These are phyloP conservation scores for Psilocybe azurescens DNA, from an alignment of 768 basidiomycete genomes.

Conservation along the genomic window DNA sequence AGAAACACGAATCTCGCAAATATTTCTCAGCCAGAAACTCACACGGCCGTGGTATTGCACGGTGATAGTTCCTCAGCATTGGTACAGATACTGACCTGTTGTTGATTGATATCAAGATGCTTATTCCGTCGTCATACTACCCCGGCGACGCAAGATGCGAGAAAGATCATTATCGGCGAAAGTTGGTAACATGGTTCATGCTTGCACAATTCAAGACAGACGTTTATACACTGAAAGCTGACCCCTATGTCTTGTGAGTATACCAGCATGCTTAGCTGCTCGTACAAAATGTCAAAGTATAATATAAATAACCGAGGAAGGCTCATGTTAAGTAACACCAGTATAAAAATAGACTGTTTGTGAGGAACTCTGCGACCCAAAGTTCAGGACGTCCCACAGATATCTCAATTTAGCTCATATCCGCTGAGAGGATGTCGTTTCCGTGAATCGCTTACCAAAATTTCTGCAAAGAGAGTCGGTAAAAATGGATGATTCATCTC, in stretches of 20 bases:
- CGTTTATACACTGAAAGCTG: too few relatives aligned
- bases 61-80: background rate
- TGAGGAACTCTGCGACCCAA: background rate
- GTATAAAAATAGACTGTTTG: background rate
- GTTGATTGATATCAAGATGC: background rate
- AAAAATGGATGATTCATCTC: conserved; percentile 4
- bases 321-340: background rate
- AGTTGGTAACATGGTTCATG: too few relatives aligned
- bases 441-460: background rate
- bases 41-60: background rate
- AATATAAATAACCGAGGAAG: background rate
- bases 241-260: too few relatives aligned
- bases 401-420: background rate
- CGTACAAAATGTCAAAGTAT: background rate
- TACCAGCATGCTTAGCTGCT: too few relatives aligned
- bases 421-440: background rate
- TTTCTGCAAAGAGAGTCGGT: background rate
- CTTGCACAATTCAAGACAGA: too few relatives aligned
- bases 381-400: background rate
- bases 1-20: background rate
- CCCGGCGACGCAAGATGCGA: too few relatives aligned
- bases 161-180: too few relatives aligned
- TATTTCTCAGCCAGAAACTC: background rate
- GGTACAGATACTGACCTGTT: background rate
- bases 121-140: background rate